Evolutionary conservation across 352 stramenopile genomes (phyloP).

Genomic region (Phytophthora tubulina): DNA sequence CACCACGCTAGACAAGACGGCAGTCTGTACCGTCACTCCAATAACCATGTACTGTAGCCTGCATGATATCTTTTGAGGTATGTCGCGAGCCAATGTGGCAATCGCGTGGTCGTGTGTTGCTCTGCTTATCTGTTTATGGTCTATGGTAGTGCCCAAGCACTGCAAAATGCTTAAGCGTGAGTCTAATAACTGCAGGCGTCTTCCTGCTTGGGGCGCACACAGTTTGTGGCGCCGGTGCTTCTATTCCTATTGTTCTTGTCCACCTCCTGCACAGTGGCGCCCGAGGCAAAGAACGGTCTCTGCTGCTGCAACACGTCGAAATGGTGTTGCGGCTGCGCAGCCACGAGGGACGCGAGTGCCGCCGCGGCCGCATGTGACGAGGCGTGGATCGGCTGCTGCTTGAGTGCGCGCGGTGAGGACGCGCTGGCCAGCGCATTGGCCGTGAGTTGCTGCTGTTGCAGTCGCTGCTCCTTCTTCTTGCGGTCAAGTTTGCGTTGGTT

Average conservation of each 20-base stretch:
- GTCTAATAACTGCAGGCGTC: conserved; percentile 56
- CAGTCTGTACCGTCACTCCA: conserved; percentile 16
- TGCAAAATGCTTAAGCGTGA: background rate
- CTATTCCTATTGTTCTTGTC: conserved; percentile 44
- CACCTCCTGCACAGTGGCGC: conserved; percentile 36
- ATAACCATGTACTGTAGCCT: conserved; percentile 40
- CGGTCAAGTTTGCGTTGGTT: conserved; percentile 88
- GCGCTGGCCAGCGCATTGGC: conserved; percentile 29
- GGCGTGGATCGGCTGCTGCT: conserved; percentile 23
- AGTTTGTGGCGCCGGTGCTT: conserved; percentile 29
- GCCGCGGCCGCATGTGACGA: conserved; percentile 56
- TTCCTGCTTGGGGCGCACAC: conserved; percentile 48
- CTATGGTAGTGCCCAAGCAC: conserved; percentile 18
- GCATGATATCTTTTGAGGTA: conserved; percentile 5
- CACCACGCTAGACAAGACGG: conserved; percentile 26
- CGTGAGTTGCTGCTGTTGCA: conserved; percentile 53
- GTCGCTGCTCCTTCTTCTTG: conserved; percentile 82
- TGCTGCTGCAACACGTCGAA: conserved; percentile 46
- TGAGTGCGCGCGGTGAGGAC: conserved; percentile 9
- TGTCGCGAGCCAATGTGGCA: conserved; percentile 11
- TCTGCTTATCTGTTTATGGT: conserved; percentile 37
- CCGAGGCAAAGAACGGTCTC: conserved; percentile 29
- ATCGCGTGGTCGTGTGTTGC: conserved; percentile 30
- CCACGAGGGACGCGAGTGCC: conserved; percentile 54
- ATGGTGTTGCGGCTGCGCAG: conserved; percentile 41